phyloP scores from a whole-genome alignment of 768 basidiomycete genomes.

The Amanita subjunquillea region DNA sequence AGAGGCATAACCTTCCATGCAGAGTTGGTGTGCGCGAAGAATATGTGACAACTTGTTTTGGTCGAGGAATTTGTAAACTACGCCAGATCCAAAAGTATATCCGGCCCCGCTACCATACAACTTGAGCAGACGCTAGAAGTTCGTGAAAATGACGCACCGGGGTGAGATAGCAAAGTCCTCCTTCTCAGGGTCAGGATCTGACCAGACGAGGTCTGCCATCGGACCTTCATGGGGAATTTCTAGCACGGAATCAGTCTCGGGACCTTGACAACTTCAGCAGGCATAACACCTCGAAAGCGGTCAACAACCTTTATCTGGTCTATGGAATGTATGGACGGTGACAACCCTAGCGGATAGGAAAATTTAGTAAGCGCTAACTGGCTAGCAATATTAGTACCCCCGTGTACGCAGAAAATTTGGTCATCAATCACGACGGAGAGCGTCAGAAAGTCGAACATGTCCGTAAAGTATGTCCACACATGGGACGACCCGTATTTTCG shows the following conservation, averaged over 20 bases:
- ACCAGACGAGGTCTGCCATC: constrained; percentile 99
- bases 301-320: constrained; percentile 99
- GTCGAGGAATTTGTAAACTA: constrained; percentile 95
- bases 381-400: constrained; percentile 44
- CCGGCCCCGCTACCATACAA: constrained; percentile 73
- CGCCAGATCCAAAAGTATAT: constrained; percentile 96
- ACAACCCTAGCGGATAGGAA: constrained; percentile 52
- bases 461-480: constrained; percentile 99
- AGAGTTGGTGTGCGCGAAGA: constrained; percentile 94
- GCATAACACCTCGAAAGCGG: constrained; percentile 77
- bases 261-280: constrained; percentile 10
- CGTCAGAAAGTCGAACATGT: constrained; percentile 99
- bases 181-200: constrained; percentile 98
- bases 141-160: constrained; percentile 42
- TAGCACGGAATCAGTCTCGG: constrained; percentile 20
- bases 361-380: constrained; percentile 5
- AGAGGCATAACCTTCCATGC: constrained; percentile 99
- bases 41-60: constrained; percentile 97
- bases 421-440: constrained; percentile 98
- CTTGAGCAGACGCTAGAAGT: constrained; percentile 11
- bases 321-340: constrained; percentile 96
- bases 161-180: constrained; percentile 99
- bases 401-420: constrained; percentile 98
- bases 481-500: constrained; percentile 93
- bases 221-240: constrained; percentile 99